Base-by-base conservation (phyloP, 176 grass and related monocot species). In the Zoysia pacifica region DNA sequence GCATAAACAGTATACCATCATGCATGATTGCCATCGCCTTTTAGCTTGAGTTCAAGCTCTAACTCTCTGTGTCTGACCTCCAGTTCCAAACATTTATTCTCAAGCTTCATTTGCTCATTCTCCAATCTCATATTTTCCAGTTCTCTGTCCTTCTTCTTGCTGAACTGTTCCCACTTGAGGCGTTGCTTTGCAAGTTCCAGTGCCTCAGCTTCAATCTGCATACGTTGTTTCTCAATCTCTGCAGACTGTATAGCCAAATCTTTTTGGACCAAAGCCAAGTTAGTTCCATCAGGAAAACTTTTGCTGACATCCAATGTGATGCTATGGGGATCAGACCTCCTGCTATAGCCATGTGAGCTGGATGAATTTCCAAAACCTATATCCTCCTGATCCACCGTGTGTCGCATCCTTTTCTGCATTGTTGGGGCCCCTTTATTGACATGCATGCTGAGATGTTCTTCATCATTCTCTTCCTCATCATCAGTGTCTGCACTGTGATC, bases 131-230 rank as follows among this genome's bases (percentile, higher is more conserved):
- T 88, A 69, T 62, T 86, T 61, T 94, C 86, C 45, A 91, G 63
- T 81, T 94, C 91, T 46, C 58, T 81, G 51, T 94, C 91, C 84
- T 94, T 89, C 76, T 81, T 88, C 11, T 91, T 89, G 67, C 83
- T 72, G 38, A 88, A 86, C 9, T 9, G 40, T 65, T 84, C 85
- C 88, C 88, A 94, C 77, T 94, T 89, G 80, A 88, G 75, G 35
- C 72, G 72, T 70, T 81, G 80, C 49, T 79, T 86, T 73, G 86
- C 76, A 50, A 91, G 83, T 51, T 89, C 83, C 67, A 94, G 62
- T 43, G 70, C 74, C 86, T 89, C 66, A 74, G 72, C 69, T 86
- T 91, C 67, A 78, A 94, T 89, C 41, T 84, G 76, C 77, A 81
- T 61, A 14, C 67, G 76, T 52, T 84, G 73, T 74, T 74, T 82